Conservation (phyloP, 2,329 filamentous ascomycete genomes). For the Scytalidium sp. region DNA sequence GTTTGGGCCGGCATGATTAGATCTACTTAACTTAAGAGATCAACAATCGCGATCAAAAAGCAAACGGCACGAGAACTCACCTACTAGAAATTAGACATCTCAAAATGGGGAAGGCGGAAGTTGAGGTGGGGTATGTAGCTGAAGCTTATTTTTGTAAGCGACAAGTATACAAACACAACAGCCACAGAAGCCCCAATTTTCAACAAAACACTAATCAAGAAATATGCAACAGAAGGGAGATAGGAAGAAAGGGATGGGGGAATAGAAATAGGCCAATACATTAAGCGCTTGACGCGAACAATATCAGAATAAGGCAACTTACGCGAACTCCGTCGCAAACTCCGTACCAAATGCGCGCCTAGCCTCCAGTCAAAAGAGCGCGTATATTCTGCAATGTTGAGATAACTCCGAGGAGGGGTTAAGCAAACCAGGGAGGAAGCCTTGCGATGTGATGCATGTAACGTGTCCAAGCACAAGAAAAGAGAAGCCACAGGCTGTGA, state of each 20-base stretch:
- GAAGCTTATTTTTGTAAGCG: not conserved
- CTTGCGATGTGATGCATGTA: not conserved
- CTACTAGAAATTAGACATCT: not conserved
- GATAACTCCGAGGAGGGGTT: not conserved
- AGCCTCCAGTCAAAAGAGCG: not conserved
- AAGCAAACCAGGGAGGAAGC: not conserved
- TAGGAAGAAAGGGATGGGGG: not conserved
- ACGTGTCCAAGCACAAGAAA: not conserved
- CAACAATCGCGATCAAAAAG: too few relatives aligned
- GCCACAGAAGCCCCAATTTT: not conserved
- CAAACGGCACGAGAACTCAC: not conserved
- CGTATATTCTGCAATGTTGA: not conserved
- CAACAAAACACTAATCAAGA: not conserved
- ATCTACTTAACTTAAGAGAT: not conserved
- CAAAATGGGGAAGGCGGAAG: not conserved
- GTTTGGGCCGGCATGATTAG: not conserved
- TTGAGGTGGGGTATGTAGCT: not conserved
- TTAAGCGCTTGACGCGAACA: not conserved
- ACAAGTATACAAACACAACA: too few relatives aligned
- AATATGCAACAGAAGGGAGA: not conserved
- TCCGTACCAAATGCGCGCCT: not conserved
- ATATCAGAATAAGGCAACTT: not conserved
- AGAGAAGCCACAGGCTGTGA: constrained; percentile 5
- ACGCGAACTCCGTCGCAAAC: not conserved
- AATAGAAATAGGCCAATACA: not conserved